Evolutionary conservation across 2,329 filamentous ascomycete genomes (phyloP), one percentile per base, ranked within the genome.

Genomic region (Diaporthe caulivora): DNA sequence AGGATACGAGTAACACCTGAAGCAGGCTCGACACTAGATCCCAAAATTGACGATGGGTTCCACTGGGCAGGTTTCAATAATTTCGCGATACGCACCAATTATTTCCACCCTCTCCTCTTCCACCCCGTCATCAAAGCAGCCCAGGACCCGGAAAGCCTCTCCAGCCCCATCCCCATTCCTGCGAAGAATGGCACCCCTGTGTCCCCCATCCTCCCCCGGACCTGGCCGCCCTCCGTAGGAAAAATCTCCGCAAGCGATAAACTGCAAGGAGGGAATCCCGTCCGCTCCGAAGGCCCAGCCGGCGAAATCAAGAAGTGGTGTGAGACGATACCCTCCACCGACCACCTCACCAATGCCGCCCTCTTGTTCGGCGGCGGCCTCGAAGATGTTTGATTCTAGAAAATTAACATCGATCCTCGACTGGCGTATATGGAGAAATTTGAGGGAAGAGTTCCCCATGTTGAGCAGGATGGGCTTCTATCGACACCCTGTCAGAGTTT

Each of bases 151-250:
- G 5, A 49, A 49, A 1, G 3, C 29, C 18, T 51, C 18, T 18
- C n/a, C 18, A 1, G 42, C 17, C 13, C 17, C 29, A 7, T 11
- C 11, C 44, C 24, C 17, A 15, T 11, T 10, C 29, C 29, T 34
- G 29, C 44, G 34, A 10, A 62, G 17, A 15, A 62, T 62, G 9
- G 47, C 17, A 5, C 47, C 58, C 24, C 11, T 9, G 17, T 2
- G 15, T 21, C 42, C n/a, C 1, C 2, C 3, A 18, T n/a, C n/a
- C n/a, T n/a, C n/a, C n/a, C n/a, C 1, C 3, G 24, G 11, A 10
- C 8, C n/a, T n/a, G 15, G 4, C 17, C 40, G 17, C 1, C 58
- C 58, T n/a, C 26, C 58, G 11, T 47, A 15, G 26, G 58, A 15
- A 10, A 31, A 62, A 10, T 47, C 40, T 18, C 58, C 40, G 47